Base-by-base conservation (phyloP, 139 green algal genomes). In the Edaphochlamys debaryana region DNA sequence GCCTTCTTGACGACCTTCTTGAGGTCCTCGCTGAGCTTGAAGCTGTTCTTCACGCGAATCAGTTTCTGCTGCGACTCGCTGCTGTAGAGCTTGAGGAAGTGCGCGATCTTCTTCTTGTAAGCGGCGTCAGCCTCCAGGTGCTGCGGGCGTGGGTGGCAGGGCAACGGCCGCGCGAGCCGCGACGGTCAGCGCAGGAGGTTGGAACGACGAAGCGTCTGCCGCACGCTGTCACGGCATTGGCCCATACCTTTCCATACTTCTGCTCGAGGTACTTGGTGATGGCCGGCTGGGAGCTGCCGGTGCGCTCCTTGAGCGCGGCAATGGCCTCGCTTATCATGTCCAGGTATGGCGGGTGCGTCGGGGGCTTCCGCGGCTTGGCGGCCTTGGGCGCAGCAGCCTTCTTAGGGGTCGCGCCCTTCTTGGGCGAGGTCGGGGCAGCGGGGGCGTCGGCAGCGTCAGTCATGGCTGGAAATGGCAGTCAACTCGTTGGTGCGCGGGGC, bases 191-290 rank as follows among this genome's bases (percentile, higher is more conserved):
- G n/a, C n/a, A n/a, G 22, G 56, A 64, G 56, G 20, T 22, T 22
- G 22, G 56, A 5, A n/a, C 34, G 67, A 5, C 27, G 27, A 73
- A 2, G 11, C 38, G 66, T 34, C 25, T 63, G 25, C 42, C n/a
- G 27, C 19, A 40, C 13, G 69, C 17, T 63, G 22, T n/a, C 54
- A 30, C 69, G 23, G 38, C 17, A 8, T 11, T 19, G 3, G 1
- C 63, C 63, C 11, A 5, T 17, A 29, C 54, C 50, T 87, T 88
- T 69, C 64, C 70, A 89, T 93, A 89, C 67, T 89, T 93, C n/a
- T 82, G 69, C 20, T 79, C 87, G 64, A 97, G 86, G 72, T 84
- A 91, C 91, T 97, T 97, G 64, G 75, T 89, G 72, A 97, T 98
- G 62, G 94, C 94, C 17, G 66, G 76, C 32, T 85, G 38, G 69